Evolutionary conservation across 164 flowering plant genomes (phyloP), one percentile per base, ranked within the genome.

Genomic region (Protea cynaroides): DNA sequence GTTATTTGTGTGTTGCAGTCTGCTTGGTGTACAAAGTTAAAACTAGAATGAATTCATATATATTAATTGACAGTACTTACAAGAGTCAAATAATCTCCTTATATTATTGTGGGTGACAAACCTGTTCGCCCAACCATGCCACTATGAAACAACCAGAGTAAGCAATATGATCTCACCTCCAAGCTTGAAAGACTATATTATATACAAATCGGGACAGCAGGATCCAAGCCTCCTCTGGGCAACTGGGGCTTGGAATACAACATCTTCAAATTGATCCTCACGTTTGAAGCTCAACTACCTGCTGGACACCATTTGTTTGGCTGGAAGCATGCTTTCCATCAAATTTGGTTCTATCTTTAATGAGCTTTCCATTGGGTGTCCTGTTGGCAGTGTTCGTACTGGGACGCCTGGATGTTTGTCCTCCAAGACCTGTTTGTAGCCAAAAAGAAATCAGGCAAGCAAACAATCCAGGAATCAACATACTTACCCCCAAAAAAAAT

Each of bases 301-400:
- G 72, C 2, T 66, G 23, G 15, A 67, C 66, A 55, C 72, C 22
- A 64, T 74, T 72, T 51, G 74, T 25, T 4, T 75, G 46, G 57
- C 65, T 71, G 14, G 70, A 62, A 61, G 74, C 73, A 22, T 56
- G 72, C 58, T 58, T 69, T 69, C 69, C 70, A 40, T 69, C 63
- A 12, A 53, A 15, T 40, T 76, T 80, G 38, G 78, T 21, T 56
- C 66, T 80, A 54, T 78, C 84, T 76, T 72, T 81, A 9, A 40
- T 40, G 19, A 72, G 65, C 69, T 75, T 81, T 54, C 77, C 62
- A 59, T 63, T 49, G 0, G 79, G 58, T 37, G 74, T 68, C 63
- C 64, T 78, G 72, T 73, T 81, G 17, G 73, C 66, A 57, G 67
- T 58, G 66, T 62, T 65, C 76, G 62, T 74, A 38, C 56, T 58